A percentile compares a stretch with the other conserved stretches of the same genome.
Conservation (phyloP, 352 stramenopile species). For the Pythium sp. region DNA sequence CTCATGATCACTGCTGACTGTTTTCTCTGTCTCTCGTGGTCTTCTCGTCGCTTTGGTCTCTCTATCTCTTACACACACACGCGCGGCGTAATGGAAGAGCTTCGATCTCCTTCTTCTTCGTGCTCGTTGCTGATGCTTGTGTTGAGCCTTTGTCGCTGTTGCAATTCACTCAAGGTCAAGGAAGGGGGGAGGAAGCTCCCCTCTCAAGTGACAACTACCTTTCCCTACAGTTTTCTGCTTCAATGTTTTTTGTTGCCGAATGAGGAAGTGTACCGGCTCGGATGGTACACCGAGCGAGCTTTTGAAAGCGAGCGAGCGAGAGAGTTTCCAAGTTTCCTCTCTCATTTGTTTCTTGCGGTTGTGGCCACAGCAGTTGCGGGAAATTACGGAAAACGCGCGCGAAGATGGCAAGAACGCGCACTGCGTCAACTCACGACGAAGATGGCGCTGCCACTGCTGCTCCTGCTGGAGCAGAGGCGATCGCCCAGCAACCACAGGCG, state of each 20-base stretch:
- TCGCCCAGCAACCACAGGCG: neutral
- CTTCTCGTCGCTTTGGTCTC: neutral
- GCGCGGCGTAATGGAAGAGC: constrained; percentile 3
- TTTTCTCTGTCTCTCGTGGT: neutral
- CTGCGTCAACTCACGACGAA: neutral
- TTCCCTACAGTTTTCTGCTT: neutral
- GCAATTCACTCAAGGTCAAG: neutral
- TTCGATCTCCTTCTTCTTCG: neutral
- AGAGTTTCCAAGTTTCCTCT: neutral
- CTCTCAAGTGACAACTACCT: neutral
- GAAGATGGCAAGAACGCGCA: constrained; percentile 12
- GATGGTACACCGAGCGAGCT: neutral
- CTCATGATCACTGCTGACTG: constrained; percentile 6
- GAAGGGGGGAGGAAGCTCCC: constrained; percentile 3
- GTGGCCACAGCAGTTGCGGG: constrained; percentile 10
- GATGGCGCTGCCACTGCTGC: constrained; percentile 1
- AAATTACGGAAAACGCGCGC: constrained; percentile 18
- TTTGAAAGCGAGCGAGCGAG: neutral
- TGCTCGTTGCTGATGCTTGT: constrained; percentile 1
- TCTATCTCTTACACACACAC: constrained; percentile 1
- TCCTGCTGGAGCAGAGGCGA: neutral
- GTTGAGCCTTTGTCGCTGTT: constrained; percentile 4
- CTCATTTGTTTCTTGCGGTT: constrained; percentile 9
- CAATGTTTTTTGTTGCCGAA: neutral
- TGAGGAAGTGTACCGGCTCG: neutral